These are phyloP conservation scores for Hortiboletus flavorubellus DNA, from an alignment of 768 basidiomycete genomes.

Conservation along the genomic window DNA sequence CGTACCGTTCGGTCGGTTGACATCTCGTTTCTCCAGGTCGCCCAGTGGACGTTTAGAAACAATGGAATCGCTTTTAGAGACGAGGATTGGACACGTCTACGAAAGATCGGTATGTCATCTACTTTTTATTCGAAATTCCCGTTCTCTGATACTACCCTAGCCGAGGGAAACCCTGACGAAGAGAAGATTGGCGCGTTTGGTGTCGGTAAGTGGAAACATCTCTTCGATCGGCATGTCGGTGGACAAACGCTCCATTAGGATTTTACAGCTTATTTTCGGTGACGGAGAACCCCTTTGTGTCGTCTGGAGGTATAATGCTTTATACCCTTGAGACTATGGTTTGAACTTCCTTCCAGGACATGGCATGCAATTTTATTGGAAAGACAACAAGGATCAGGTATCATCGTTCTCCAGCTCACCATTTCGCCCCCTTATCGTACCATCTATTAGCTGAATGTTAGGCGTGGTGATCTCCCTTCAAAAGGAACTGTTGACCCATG, in stretches of 20 bases:
- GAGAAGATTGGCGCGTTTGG: constrained; percentile 28
- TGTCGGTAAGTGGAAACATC: constrained; percentile 13
- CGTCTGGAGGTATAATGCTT: constrained; percentile 50
- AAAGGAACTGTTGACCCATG: constrained; percentile 45
- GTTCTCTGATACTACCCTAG: not conserved
- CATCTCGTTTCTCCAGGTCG: constrained; percentile 43
- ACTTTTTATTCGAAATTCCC: too few species aligned
- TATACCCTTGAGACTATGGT: not conserved
- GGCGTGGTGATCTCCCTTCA: constrained; percentile 63
- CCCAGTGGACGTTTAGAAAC: constrained; percentile 84
- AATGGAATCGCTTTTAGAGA: constrained; percentile 77
- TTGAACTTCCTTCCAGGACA: constrained; percentile 44
- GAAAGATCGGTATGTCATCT: constrained; percentile 24
- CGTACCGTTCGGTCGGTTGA: not conserved
- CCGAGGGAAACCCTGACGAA: constrained; percentile 26
- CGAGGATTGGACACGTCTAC: not conserved
- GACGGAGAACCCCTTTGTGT: constrained; percentile 32
- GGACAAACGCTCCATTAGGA: constrained; percentile 32
- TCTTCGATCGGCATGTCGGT: not conserved
- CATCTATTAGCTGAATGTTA: constrained; percentile 64
- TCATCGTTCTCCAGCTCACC: not conserved
- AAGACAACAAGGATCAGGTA: constrained; percentile 87
- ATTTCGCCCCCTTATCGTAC: not conserved
- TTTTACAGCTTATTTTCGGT: constrained; percentile 83
- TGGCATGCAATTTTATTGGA: constrained; percentile 98